A percentile compares a stretch with the other conserved stretches of the same genome.
These are phyloP conservation scores for Coemansia interrupta DNA, from an alignment of 192 early-diverging fungal species.

Conservation along the genomic window DNA sequence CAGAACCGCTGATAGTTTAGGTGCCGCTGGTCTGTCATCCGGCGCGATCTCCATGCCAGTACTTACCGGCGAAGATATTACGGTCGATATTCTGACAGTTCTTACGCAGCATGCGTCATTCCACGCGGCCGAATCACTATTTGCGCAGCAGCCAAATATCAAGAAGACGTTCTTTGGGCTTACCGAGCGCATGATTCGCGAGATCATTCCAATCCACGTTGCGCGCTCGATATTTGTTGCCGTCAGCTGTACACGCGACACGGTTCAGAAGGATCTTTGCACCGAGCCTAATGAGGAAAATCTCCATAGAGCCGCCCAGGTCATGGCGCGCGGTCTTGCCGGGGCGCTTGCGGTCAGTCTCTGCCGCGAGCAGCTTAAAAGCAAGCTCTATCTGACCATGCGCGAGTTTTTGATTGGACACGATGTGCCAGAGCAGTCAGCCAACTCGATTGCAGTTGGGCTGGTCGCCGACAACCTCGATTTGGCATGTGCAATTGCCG, in stretches of 20 bases:
- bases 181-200: constrained; percentile 85
- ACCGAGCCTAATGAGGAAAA: constrained; percentile 91
- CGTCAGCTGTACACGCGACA: constrained; percentile 84
- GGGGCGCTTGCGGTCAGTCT: constrained; percentile 84
- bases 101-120: constrained; percentile 57
- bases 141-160: constrained; percentile 77
- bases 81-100: constrained; percentile 46
- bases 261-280: constrained; percentile 93
- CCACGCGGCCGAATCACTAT: constrained; percentile 78
- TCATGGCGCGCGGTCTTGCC: constrained; percentile 93
- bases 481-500: constrained; percentile 87
- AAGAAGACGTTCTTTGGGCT: constrained; percentile 85
- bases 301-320: constrained; percentile 88
- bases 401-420: constrained; percentile 48
- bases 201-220: constrained; percentile 87
- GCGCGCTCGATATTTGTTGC: constrained; percentile 92
- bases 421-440: constrained; percentile 44
- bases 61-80: constrained; percentile 37
- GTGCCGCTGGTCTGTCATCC: background rate
- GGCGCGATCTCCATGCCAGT: constrained; percentile 31
- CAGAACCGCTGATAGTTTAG: background rate
- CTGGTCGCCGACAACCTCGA: constrained; percentile 93
- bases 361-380: constrained; percentile 87
- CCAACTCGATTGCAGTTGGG: constrained; percentile 80
- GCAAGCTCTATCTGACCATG: constrained; percentile 65